A percentile compares a stretch with the other conserved stretches of the same genome.
Evolutionary conservation across 441 rosid species (phyloP).

Genomic region (Macaranga tanarius): DNA sequence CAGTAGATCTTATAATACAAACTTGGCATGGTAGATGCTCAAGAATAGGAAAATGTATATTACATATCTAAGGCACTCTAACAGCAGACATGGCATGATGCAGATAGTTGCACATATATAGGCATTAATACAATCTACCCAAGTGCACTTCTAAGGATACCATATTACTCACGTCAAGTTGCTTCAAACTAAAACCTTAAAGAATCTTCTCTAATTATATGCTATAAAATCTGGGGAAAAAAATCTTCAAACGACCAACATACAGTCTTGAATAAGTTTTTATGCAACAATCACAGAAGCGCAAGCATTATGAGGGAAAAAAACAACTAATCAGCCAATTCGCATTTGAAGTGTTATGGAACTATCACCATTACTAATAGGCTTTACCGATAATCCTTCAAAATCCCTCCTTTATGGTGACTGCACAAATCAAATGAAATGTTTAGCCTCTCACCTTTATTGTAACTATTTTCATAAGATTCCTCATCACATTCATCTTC

Average conservation of each 20-base stretch:
- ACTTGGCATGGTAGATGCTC: no score
- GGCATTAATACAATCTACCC: no score
- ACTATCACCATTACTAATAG: not conserved
- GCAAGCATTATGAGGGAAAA: no score
- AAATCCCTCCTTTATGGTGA: not conserved
- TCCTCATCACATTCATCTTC: not conserved
- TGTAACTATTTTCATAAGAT: not conserved
- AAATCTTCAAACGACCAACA: not conserved
- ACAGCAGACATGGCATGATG: no score
- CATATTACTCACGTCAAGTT: not conserved
- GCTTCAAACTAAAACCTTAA: not conserved
- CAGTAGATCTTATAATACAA: not conserved
- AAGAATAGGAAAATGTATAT: no score
- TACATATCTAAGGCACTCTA: no score
- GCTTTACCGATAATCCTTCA: not conserved
- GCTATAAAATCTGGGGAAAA: slow-evolving; percentile 5
- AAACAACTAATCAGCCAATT: no score
- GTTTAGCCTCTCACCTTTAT: slow-evolving; percentile 18
- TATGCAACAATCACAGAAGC: no score
- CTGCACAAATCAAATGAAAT: no score
- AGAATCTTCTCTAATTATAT: not conserved
- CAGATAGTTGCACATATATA: no score
- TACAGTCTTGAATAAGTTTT: not conserved
- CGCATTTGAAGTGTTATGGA: not conserved
- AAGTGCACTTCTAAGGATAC: not conserved